Conservation (phyloP, 139 green algal species). For the Chlamydomonas schloesseri region DNA sequence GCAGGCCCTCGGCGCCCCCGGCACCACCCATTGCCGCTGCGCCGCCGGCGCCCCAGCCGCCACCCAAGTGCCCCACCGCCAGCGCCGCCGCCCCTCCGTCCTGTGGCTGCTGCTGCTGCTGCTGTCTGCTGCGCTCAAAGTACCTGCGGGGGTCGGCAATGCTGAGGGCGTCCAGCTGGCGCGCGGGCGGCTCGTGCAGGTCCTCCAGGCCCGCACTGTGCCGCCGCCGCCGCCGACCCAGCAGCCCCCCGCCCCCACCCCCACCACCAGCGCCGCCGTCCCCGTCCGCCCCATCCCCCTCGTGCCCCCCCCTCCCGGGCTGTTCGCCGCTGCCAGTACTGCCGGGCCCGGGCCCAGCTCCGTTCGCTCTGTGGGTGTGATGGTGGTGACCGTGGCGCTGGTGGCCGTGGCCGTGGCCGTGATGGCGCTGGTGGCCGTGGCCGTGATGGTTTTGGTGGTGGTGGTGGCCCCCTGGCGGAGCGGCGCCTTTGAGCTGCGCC, state of each 20-base stretch:
- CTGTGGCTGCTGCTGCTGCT: no score
- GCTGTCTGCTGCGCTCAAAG: conserved; percentile 14
- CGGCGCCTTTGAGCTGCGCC: not conserved
- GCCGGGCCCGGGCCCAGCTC: not conserved
- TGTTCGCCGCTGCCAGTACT: not conserved
- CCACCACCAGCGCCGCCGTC: not conserved
- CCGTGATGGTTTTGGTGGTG: not conserved
- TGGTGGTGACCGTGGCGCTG: not conserved
- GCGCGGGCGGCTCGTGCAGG: not conserved
- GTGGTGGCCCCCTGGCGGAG: not conserved
- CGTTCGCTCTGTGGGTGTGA: not conserved
- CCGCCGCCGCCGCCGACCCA: not conserved
- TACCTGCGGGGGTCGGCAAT: conserved; percentile 43
- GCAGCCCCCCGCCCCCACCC: no score
- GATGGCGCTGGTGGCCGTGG: not conserved
- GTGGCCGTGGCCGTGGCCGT: not conserved
- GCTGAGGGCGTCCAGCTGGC: conserved; percentile 19
- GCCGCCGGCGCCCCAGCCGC: not conserved
- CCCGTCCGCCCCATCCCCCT: not conserved
- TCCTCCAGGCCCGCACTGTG: conserved; percentile 25
- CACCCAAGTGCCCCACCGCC: not conserved
- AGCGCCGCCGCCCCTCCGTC: not conserved
- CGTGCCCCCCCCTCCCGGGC: not conserved
- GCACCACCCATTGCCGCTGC: not conserved
- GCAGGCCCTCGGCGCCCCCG: not conserved